These are phyloP conservation scores for Termitomyces sp. DNA, from an alignment of 1,284 basidiomycete genomes.

Conservation along the genomic window DNA sequence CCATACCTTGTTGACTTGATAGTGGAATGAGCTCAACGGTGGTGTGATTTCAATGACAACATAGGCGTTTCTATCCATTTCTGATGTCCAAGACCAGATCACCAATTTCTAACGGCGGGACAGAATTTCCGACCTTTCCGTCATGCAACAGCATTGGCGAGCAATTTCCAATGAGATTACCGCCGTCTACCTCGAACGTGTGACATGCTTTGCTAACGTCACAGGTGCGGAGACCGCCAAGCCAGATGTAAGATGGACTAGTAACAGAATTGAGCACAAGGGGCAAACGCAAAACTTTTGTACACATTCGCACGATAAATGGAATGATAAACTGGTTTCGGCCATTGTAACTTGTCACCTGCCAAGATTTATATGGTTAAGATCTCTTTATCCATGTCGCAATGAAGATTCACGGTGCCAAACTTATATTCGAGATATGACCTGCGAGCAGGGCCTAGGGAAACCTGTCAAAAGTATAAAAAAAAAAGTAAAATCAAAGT, in stretches of 20 bases:
- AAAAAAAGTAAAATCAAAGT: background rate
- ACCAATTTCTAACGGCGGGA: slow-evolving; percentile 38
- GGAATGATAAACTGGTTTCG: slow-evolving; percentile 71
- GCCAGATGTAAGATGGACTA: slow-evolving; percentile 74
- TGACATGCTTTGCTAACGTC: slow-evolving; percentile 58
- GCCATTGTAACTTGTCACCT: slow-evolving; percentile 67
- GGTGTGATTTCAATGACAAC: slow-evolving; percentile 47
- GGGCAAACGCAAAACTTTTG: slow-evolving; percentile 3
- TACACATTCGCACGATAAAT: slow-evolving; percentile 62
- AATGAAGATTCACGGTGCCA: slow-evolving; percentile 47
- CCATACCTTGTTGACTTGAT: slow-evolving; percentile 54
- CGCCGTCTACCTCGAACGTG: slow-evolving; percentile 69
- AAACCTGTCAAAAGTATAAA: slow-evolving; percentile 21
- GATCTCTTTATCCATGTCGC: background rate
- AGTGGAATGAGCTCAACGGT: slow-evolving; percentile 73
- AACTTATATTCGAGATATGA: slow-evolving; percentile 82
- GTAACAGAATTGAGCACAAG: background rate
- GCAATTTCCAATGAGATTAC: slow-evolving; percentile 57
- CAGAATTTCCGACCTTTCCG: slow-evolving; percentile 27
- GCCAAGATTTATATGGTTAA: background rate
- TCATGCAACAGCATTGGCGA: slow-evolving; percentile 34
- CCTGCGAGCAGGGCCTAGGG: slow-evolving; percentile 59
- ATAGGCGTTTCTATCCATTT: slow-evolving; percentile 12
- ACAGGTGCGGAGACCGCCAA: slow-evolving; percentile 65
- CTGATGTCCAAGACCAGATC: slow-evolving; percentile 29